These are phyloP conservation scores for Penicillium polonicum DNA, from an alignment of 2,329 filamentous ascomycete species.

Conservation along the genomic window DNA sequence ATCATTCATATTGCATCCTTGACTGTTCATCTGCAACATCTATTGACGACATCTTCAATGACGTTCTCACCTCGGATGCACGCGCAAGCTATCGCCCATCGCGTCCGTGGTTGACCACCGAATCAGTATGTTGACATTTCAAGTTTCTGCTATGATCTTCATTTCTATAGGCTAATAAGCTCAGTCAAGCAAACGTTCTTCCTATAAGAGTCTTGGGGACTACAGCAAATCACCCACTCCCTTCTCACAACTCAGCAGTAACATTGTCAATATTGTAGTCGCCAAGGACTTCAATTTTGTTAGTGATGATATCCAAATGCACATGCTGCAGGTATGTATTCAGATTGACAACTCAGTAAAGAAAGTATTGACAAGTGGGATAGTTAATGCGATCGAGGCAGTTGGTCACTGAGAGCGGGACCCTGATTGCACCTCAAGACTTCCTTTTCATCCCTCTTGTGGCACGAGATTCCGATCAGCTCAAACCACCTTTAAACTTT, in stretches of 20 bases:
- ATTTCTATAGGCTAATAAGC: slow-evolving; percentile 7
- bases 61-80: slow-evolving; percentile 56
- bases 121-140: slow-evolving; percentile 19
- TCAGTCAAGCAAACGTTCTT: slow-evolving; percentile 26
- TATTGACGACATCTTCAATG: slow-evolving; percentile 75
- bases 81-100: slow-evolving; percentile 19
- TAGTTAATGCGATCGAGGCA: slow-evolving; percentile 76
- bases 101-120: slow-evolving; percentile 19
- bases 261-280: slow-evolving; percentile 79
- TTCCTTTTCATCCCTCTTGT: slow-evolving; percentile 81
- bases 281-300: slow-evolving; percentile 76
- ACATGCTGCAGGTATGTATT: slow-evolving; percentile 59
- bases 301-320: slow-evolving; percentile 75
- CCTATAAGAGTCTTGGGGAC: slow-evolving; percentile 20
- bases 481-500: slow-evolving; percentile 36
- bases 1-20: slow-evolving; percentile 66
- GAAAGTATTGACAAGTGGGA: slow-evolving; percentile 31
- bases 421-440: slow-evolving; percentile 70
- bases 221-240: slow-evolving; percentile 24
- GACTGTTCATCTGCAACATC: slow-evolving; percentile 72
- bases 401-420: slow-evolving; percentile 71
- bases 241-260: slow-evolving; percentile 43
- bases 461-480: slow-evolving; percentile 32
- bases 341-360: not conserved
- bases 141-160: not conserved